Evolutionary conservation across 768 basidiomycete species (phyloP).

Genomic region (Termitomyces eurrhizus): DNA sequence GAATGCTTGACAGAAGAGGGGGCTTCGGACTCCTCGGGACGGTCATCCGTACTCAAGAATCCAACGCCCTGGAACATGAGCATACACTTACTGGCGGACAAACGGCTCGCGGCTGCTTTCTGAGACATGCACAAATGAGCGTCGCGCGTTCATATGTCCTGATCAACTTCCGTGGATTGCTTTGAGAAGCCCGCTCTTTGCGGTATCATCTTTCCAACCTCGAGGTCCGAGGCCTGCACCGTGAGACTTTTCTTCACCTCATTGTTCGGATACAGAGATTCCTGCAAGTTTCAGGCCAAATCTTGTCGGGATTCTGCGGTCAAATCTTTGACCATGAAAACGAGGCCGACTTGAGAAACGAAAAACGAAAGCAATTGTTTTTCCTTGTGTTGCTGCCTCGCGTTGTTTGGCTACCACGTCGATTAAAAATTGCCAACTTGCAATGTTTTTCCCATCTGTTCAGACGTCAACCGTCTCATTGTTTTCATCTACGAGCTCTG

Average conservation of each 20-base stretch:
- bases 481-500: slow-evolving; percentile 69
- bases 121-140: not conserved
- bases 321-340: not conserved
- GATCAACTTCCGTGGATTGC: slow-evolving; percentile 10
- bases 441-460: slow-evolving; percentile 54
- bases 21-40: not conserved
- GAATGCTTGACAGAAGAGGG: not conserved
- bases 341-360: not conserved
- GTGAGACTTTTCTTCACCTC: not conserved
- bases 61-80: not conserved
- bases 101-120: not conserved
- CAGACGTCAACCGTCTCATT: slow-evolving; percentile 67
- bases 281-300: not conserved
- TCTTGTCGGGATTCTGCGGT: not conserved
- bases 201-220: not conserved
- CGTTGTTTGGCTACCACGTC: slow-evolving; percentile 1
- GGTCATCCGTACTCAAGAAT: not conserved
- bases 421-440: not conserved
- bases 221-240: slow-evolving; percentile 2
- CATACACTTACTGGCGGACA: too few species aligned
- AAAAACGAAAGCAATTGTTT: not conserved
- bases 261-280: not conserved
- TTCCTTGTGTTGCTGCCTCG: not conserved
- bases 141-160: slow-evolving; percentile 2
- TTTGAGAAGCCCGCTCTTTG: slow-evolving; percentile 7